Base-by-base conservation (phyloP, 192 early-diverging fungal genomes). In the Polychytrium aggregatum region DNA sequence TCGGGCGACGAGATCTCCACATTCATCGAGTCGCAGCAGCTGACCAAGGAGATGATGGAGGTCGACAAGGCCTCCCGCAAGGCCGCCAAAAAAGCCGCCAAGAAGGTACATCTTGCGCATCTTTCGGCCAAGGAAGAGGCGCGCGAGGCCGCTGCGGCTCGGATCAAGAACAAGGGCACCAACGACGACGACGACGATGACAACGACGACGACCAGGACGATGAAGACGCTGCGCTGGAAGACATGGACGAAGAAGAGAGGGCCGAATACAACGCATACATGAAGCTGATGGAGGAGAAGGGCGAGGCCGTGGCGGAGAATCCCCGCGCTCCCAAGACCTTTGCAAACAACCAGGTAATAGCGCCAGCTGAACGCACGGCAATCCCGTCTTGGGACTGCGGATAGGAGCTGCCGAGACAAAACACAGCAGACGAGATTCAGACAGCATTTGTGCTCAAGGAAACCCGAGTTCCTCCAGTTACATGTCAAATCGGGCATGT, bases 21-120 rank as follows among this genome's bases (percentile, higher is more conserved):
- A 18, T 67, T 62, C 37, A 57, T 62, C 26, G 54, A 52, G 21
- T 41, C 52, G 28, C 64, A 67, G 33, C 31, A 62, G 37, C 49
- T 67, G 25, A 53, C 56, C 50, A n/a, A n/a, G n/a, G n/a, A n/a
- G n/a, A n/a, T n/a, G 45, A 45, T 61, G 42, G 68, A 66, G 37
- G 36, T 54, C 41, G 61, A 67, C 36, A 50, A 57, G 26, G 65
- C 52, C 0, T 37, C 48, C 24, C 46, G 63, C 25, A 33, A 62
- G 9, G 28, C 25, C 22, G 45, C 43, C n/a, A n/a, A n/a, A 1
- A 22, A 51, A 16, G 48, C 26, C 24, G 24, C 21, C 17, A 16
- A 17, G 9, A 3, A 3, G 31, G 20, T n/a, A 37, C 22, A 29
- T 26, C 5, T 49, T 41, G 37, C 21, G 16, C 7, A 48, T 44